Base-by-base conservation (phyloP, 2,329 filamentous ascomycete species). In the Fusarium sp. region DNA sequence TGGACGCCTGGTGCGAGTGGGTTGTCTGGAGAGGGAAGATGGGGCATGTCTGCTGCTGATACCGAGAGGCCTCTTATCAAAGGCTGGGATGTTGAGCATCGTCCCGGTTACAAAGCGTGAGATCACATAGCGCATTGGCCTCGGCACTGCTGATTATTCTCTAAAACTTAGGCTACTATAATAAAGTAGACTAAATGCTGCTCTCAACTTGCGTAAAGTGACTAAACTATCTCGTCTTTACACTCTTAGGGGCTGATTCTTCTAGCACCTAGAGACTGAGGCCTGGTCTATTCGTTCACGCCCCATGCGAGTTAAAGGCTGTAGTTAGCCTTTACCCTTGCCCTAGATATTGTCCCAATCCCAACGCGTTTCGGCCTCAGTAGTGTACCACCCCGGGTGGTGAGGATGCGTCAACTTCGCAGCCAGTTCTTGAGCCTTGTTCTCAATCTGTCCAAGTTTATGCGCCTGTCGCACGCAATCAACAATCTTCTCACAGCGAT, bases 11-110 rank as follows among this genome's bases (percentile, higher is more conserved):
- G n/a, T 34, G 20, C 20, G 2, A 13, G 10, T 5, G 47, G 20
- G 1, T 4, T 4, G 3, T 0, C 20, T 23, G 28, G 10, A 4
- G 13, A 32, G 20, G 28, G 47, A 2, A 23, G 2, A 18, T 34
- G 28, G 47, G 28, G 16, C 1, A 49, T 49, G 5, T 49, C 47
- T 2, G 20, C 47, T 34, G 2, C 47, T 20, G 20, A 49, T 14
- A 4, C 7, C 3, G 28, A 28, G 2, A 13, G 28, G 7, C 28
- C 47, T 34, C 20, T 49, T 0, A 2, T 49, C 3, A 34, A 49
- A 21, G 47, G 28, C 7, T 49, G 28, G 28, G 7, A 49, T 34
- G 28, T 34, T 30, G 47, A 49, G 16, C 7, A 20, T 4, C 32
- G 21, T 6, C 48, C 32, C 11, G 32, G 32, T 5, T 40, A 51